Base-by-base conservation (phyloP, 2,329 filamentous ascomycete species). In the Alternaria brassicae region DNA sequence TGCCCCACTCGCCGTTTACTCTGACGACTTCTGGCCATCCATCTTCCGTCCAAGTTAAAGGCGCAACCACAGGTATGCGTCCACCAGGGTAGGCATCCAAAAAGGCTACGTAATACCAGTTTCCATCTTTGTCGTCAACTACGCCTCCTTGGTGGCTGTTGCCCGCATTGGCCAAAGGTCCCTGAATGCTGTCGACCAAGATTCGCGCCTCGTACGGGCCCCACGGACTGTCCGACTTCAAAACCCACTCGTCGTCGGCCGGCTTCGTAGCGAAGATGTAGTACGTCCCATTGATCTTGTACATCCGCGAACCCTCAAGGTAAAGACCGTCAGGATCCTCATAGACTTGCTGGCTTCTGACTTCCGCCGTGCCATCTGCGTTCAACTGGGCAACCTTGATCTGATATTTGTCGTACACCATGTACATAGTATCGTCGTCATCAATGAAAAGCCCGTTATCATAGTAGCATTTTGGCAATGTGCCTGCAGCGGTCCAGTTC, bases 71-170 rank as follows among this genome's bases (percentile, higher is more conserved):
- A 0, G 86, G 86, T 10, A 87, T 80, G 21, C 85, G 80, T 0
- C 86, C 86, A 4, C 80, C 82, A 0, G 86, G 86, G 59, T 86
- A 88, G 0, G 81, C 78, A 69, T 84, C 83, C 4, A 82, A 76
- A 69, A 88, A 88, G 0, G 83, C 81, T 72, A 87, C 83, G 62
- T 84, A 88, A 68, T 85, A 87, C 85, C 86, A 88, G 12, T 83
- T 75, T 0, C 83, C 84, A 12, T 79, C 70, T 0, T 80, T 78
- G 0, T 83, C 85, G 52, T 84, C 76, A 4, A 88, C 79, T 2
- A 88, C 73, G 19, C 84, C 82, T 1, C 86, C 86, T 68, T 89
- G 86, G 63, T 87, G 83, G 0, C 82, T 80, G 3, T 72, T 75
- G 4, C 82, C 83, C 1, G 80, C 81, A 15, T 78, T 80, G 0